Conservation (phyloP, 2,329 filamentous ascomycete genomes). For the Clonostachys byssicola region DNA sequence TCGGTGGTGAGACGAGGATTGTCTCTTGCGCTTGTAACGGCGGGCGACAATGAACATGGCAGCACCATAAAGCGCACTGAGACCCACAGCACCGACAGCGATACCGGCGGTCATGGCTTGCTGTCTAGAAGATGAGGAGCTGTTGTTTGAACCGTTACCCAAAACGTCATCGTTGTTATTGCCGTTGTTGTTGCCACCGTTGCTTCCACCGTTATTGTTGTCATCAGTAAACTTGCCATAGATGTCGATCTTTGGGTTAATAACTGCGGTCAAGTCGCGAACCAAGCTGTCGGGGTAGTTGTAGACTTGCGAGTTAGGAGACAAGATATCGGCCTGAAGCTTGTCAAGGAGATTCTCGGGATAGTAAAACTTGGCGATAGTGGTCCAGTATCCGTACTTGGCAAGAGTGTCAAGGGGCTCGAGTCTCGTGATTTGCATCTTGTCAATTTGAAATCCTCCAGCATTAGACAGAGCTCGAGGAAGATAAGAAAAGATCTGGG, state of each 20-base stretch:
- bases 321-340: conserved; percentile 65
- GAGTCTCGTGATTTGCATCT: conserved; percentile 67
- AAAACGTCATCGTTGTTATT: conserved; percentile 33
- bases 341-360: conserved; percentile 65
- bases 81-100: conserved; percentile 70
- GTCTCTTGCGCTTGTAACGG: conserved; percentile 82
- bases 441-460: conserved; percentile 45
- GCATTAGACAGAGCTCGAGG: conserved; percentile 67
- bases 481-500: conserved; percentile 80
- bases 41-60: conserved; percentile 93
- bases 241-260: conserved; percentile 70
- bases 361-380: conserved; percentile 65
- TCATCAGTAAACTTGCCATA: conserved; percentile 29
- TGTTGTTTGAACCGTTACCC: conserved; percentile 27
- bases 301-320: conserved; percentile 72
- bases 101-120: conserved; percentile 64
- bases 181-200: conserved; percentile 21
- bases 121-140: conserved; percentile 53
- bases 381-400: conserved; percentile 75
- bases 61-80: conserved; percentile 83
- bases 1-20: conserved; percentile 60
- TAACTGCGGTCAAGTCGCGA: conserved; percentile 69
- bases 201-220: conserved; percentile 23
- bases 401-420: conserved; percentile 70
- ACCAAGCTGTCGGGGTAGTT: conserved; percentile 63